These are phyloP conservation scores for Saraca asoca DNA, from an alignment of 331 rosid genomes.

Conservation along the genomic window DNA sequence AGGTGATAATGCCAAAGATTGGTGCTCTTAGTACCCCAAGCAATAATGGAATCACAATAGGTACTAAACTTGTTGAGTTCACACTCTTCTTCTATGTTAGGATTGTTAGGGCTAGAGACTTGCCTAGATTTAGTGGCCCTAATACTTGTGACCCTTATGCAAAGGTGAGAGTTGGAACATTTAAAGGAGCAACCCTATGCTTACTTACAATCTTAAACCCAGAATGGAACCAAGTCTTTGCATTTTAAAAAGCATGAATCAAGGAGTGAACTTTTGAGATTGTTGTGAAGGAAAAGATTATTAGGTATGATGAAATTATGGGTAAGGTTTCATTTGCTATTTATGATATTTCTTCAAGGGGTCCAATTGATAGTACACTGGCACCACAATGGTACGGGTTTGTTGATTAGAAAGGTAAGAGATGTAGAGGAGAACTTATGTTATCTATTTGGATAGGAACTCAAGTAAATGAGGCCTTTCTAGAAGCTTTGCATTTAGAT, in stretches of 20 bases:
- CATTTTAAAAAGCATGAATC: slow-evolving; percentile 10
- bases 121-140: slow-evolving; percentile 6
- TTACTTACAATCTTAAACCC: slow-evolving; percentile 1
- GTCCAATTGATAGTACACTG: slow-evolving; percentile 22
- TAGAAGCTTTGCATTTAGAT: slow-evolving; percentile 16
- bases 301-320: background rate
- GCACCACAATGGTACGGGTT: slow-evolving; percentile 14
- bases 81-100: slow-evolving; percentile 10
- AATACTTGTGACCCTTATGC: slow-evolving; percentile 22
- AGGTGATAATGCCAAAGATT: slow-evolving; percentile 21
- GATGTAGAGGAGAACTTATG: background rate
- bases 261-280: slow-evolving; percentile 9
- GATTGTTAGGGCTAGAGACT: slow-evolving; percentile 1
- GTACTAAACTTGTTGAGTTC: slow-evolving; percentile 2
- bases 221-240: slow-evolving; percentile 30
- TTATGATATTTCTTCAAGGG: slow-evolving; percentile 2
- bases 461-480: slow-evolving; percentile 20
- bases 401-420: slow-evolving; percentile 7
- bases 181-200: background rate
- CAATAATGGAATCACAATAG: background rate
- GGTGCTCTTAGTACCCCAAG: background rate
- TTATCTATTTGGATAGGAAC: slow-evolving; percentile 28
- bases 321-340: background rate
- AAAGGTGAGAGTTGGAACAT: slow-evolving; percentile 21
- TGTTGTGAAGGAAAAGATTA: background rate